Evolutionary conservation across 2,329 filamentous ascomycete species (phyloP), one percentile per base, ranked within the genome.

Genomic region (Thyridium curvatum): DNA sequence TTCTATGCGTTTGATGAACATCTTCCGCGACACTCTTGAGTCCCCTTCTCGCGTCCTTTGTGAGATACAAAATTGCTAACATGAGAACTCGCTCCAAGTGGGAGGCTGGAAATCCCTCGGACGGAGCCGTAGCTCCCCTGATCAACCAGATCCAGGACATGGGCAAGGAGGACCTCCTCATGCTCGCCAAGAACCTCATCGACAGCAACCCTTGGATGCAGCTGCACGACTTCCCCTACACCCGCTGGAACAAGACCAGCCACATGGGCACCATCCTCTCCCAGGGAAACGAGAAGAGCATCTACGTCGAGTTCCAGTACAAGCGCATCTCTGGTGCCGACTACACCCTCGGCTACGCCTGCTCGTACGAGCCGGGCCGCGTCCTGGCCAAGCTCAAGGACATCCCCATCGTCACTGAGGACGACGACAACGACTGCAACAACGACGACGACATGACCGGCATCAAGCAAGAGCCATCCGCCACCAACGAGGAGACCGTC

Each of bases 401-500:
- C 18, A 18, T 35, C 7, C 9, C 34, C 10, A 12, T 35, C 13
- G 21, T 9, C 13, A 30, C 18, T 14, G 13, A 7, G 9, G 45
- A 45, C 18, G 40, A 38, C 16, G 32, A 39, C 8, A 35, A 44
- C 21, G 49, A 49, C 3, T 48, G 37, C 30, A 34, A 52, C 30
- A 52, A 51, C 42, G 45, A 45, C 18, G 40, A 38, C 16, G 32
- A 39, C 8, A 35, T 42, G 10, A 21, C 53, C 9, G 48, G 42
- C 34, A 35, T 46, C 29, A 26, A 26, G 21, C 21, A 26, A 10
- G 21, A 26, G 21, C 6, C n/a, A n/a, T n/a, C 6, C 21, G 21
- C 21, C 10, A 6, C 21, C 10, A 6, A 26, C 6, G 10, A 26
- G 21, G 21, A 26, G 21, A 26, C 21, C 21, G 10, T 26, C 21